Conservation (phyloP, 1,284 basidiomycete genomes). For the Ustilago nuda region DNA sequence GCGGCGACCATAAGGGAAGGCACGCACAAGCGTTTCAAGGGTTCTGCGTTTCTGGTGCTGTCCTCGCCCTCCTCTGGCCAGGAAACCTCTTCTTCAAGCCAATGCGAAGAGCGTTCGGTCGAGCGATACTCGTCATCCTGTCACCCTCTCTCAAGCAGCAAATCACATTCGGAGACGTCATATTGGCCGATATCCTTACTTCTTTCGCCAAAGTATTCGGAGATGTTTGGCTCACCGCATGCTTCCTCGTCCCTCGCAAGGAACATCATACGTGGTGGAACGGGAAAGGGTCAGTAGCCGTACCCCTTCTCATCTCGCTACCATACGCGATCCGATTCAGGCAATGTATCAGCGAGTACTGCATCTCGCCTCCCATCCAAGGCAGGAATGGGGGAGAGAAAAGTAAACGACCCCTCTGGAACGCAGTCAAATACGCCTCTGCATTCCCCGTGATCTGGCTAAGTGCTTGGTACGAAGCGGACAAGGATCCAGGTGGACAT, state of each 20-base stretch:
- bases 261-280: constrained; percentile 65
- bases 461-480: constrained; percentile 54
- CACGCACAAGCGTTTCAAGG: constrained; percentile 64
- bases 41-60: constrained; percentile 47
- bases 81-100: constrained; percentile 53
- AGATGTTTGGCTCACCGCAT: constrained; percentile 88
- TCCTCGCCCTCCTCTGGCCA: constrained; percentile 53
- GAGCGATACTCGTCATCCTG: constrained; percentile 77
- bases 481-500: constrained; percentile 21
- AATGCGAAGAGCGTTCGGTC: constrained; percentile 47
- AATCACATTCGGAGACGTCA: constrained; percentile 88
- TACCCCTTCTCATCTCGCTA: constrained; percentile 86
- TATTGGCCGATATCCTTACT: constrained; percentile 94
- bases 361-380: constrained; percentile 47
- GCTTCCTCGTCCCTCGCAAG: constrained; percentile 76
- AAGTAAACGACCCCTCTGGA: constrained; percentile 77
- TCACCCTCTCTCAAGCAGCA: constrained; percentile 76
- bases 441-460: constrained; percentile 94
- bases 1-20: constrained; percentile 53
- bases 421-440: constrained; percentile 95
- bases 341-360: constrained; percentile 90
- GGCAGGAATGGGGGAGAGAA: constrained; percentile 56
- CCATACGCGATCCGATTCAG: constrained; percentile 91
- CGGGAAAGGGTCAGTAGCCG: constrained; percentile 71
- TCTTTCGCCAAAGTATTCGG: constrained; percentile 96